phyloP scores from a whole-genome alignment of 139 green algal species.

The Picochlorum sp. region DNA sequence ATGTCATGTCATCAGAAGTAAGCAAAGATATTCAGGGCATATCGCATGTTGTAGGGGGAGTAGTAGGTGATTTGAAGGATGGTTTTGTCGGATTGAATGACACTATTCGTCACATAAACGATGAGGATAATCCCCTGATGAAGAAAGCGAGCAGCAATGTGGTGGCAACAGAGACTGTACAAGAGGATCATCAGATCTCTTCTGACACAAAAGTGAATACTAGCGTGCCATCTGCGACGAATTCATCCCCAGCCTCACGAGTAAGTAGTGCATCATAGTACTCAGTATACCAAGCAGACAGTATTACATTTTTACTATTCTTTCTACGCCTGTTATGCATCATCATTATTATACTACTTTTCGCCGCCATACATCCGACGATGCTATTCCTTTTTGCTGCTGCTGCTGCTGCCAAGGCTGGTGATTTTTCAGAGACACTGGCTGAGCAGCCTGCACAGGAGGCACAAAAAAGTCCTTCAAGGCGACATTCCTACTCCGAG shows the following conservation, averaged over 20 bases:
- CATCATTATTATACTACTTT: too few species aligned
- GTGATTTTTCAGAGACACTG: background rate
- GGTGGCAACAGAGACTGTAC: background rate
- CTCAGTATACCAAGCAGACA: background rate
- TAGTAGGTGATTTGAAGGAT: background rate
- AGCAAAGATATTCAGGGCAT: background rate
- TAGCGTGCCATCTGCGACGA: too few species aligned
- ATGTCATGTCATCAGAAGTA: background rate
- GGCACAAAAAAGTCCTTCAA: too few species aligned
- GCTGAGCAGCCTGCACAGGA: too few species aligned
- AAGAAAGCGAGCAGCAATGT: background rate
- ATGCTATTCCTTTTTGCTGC: background rate
- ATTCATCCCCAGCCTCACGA: too few species aligned
- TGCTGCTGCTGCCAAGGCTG: background rate
- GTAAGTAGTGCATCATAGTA: background rate
- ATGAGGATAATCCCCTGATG: background rate
- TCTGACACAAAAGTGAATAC: background rate
- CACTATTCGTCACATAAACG: background rate
- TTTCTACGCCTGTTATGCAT: too few species aligned
- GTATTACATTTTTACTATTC: background rate
- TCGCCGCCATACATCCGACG: too few species aligned
- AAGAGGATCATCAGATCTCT: background rate
- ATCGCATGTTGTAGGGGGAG: background rate
- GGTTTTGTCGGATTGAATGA: background rate
- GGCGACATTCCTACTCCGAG: background rate